Evolutionary conservation across 208 protist genomes (phyloP), one percentile per base, ranked within the genome.

Genomic region (Histomonas meleagridis): DNA sequence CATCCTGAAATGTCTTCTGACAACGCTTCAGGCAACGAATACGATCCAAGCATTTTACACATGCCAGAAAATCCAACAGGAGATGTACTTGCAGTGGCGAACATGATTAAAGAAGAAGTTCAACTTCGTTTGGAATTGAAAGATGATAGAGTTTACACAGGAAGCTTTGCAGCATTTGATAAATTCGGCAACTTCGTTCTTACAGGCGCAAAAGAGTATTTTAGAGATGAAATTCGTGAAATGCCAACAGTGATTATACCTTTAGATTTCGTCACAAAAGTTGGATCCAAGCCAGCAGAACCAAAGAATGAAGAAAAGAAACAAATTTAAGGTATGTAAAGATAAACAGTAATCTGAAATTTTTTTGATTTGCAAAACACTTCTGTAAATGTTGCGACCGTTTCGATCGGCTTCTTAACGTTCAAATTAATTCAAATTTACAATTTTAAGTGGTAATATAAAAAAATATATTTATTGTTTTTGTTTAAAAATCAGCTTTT

Each of bases 181-280:
- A 86, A 86, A 86, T 86, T 86, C 40, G 76, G 76, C 2, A 86
- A 86, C 18, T 86, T 86, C 55, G 76, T 86, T 38, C 76, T 86
- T 38, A 55, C 76, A 55, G 2, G 16, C 51, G 76, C 76, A 38
- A 48, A 9, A 51, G 76, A 86, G 55, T 86, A 46, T 26, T 86
- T 86, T 46, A 12, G 76, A 5, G 76, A 86, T 9, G 40, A 86
- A 49, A 28, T 38, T 38, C 51, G 76, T 55, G 10, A 51, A 49
- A 55, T 86, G 46, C 40, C 51, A 10, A 86, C 55, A 46, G 35
- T 86, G 4, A 55, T 86, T 38, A n/a, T 86, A 57, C 76, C 76
- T n/a, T 46, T 86, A 35, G 18, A 51, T 86, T 86, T 26, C 32
- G 26, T 86, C 3, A n/a, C 38, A 38, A 51, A 49, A 86, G 38